Conservation (phyloP, 2,329 filamentous ascomycete genomes). For the Botryosphaeria dothidea region DNA sequence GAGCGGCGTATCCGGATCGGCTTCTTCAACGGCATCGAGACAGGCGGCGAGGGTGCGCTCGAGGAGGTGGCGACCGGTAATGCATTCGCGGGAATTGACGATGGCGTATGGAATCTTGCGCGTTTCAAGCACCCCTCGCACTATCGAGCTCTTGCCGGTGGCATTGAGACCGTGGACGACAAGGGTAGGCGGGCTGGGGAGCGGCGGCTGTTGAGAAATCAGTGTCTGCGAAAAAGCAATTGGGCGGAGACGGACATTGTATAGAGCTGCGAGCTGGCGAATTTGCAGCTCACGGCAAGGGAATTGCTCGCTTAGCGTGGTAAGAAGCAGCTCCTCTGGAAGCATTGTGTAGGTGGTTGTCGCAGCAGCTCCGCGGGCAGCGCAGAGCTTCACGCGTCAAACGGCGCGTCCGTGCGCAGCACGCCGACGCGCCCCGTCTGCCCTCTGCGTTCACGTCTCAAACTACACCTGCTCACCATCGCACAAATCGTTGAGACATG, state of each 20-base stretch:
- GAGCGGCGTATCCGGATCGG: slow-evolving; percentile 39
- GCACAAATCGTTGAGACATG: too few species aligned
- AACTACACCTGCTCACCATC: too few species aligned
- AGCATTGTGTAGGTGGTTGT: slow-evolving; percentile 32
- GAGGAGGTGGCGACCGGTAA: slow-evolving; percentile 75
- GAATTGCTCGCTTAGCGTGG: slow-evolving; percentile 38
- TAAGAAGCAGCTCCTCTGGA: slow-evolving; percentile 35
- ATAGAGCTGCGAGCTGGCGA: slow-evolving; percentile 46
- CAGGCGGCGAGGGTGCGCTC: slow-evolving; percentile 66
- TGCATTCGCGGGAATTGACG: slow-evolving; percentile 72
- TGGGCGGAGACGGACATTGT: slow-evolving; percentile 38
- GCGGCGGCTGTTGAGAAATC: slow-evolving; percentile 52
- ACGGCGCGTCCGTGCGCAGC: slow-evolving; percentile 8
- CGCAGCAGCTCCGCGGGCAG: not conserved
- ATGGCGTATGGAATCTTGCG: slow-evolving; percentile 59
- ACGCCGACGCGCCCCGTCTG: not conserved
- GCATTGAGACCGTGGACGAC: slow-evolving; percentile 83
- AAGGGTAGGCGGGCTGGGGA: slow-evolving; percentile 72
- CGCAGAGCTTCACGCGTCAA: slow-evolving; percentile 9
- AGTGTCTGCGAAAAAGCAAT: slow-evolving; percentile 19
- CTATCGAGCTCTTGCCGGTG: slow-evolving; percentile 80
- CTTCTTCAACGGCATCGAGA: slow-evolving; percentile 47
- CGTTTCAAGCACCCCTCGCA: slow-evolving; percentile 60
- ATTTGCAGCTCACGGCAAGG: slow-evolving; percentile 51
- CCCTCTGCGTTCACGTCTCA: not conserved